Percentiles rank a stretch among this genome's conserved stretches.
Conservation (phyloP, 176 grass and related monocot genomes). For the Bolboschoenus planiculmis region DNA sequence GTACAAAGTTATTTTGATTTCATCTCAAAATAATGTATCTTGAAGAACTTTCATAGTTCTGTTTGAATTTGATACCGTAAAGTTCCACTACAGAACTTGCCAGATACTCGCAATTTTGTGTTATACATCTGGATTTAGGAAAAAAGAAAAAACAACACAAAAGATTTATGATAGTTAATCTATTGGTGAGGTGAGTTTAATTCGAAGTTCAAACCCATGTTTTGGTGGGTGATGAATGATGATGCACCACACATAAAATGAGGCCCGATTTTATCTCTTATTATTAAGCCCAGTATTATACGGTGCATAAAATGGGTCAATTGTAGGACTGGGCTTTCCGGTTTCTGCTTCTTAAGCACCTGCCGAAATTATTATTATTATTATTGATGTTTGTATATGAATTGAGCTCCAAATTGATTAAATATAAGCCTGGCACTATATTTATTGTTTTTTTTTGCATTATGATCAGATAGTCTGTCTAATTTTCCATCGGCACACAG, state of each 20-base stretch:
- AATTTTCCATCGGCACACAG: too few species aligned
- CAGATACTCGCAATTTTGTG: too few species aligned
- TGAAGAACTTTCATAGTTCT: neutral
- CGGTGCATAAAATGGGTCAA: constrained; percentile 20
- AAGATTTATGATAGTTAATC: neutral
- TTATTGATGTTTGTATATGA: neutral
- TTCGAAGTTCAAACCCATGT: neutral
- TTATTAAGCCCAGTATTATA: neutral
- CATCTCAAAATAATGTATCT: neutral
- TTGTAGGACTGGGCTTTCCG: neutral
- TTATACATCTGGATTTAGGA: neutral
- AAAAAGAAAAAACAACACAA: too few species aligned
- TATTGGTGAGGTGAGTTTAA: neutral
- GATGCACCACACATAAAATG: too few species aligned
- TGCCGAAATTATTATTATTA: too few species aligned
- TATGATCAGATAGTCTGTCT: too few species aligned
- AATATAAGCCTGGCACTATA: too few species aligned
- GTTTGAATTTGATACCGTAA: neutral
- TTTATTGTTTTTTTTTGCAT: too few species aligned
- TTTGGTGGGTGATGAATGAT: neutral
- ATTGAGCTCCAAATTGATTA: too few species aligned
- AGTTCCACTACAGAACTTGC: neutral
- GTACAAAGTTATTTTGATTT: neutral
- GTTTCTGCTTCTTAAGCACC: neutral
- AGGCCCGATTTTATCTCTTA: too few species aligned